These are phyloP conservation scores for Trypanosomatidae sp. DNA, from an alignment of 208 protist genomes.

Conservation along the genomic window DNA sequence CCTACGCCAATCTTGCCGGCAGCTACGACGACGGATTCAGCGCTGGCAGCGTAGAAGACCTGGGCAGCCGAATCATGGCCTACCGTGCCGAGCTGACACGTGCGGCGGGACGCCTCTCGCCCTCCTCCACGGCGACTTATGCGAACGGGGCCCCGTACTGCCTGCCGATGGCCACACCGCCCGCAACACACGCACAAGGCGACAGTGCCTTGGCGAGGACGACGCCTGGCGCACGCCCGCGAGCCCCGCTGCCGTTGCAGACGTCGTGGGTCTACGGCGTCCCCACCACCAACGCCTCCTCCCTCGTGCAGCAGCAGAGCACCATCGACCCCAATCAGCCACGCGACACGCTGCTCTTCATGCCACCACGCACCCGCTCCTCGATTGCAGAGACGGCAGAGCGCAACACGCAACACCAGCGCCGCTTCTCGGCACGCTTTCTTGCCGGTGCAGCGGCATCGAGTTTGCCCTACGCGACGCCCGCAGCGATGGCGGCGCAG, in stretches of 20 bases:
- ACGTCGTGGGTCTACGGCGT: constrained; percentile 75
- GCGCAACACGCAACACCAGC: not conserved
- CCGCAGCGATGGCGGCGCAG: constrained; percentile 56
- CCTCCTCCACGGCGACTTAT: constrained; percentile 16
- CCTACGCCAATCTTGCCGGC: constrained; percentile 26
- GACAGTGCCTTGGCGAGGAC: not conserved
- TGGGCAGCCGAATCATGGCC: constrained; percentile 21
- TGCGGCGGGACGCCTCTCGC: constrained; percentile 27
- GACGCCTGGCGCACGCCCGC: too few species aligned
- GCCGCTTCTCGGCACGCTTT: not conserved
- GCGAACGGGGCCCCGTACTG: constrained; percentile 28
- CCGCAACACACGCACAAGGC: not conserved
- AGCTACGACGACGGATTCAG: constrained; percentile 21
- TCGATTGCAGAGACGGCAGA: constrained; percentile 14
- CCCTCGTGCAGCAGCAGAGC: constrained; percentile 17
- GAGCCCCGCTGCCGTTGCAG: constrained; percentile 18
- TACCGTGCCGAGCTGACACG: constrained; percentile 43
- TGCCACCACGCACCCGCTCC: constrained; percentile 16
- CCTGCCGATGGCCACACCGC: constrained; percentile 16
- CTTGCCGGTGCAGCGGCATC: not conserved
- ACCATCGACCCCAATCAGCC: constrained; percentile 6
- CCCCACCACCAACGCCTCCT: constrained; percentile 15
- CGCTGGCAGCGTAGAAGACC: not conserved
- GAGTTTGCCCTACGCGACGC: constrained; percentile 28
- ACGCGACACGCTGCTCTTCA: constrained; percentile 33